Evolutionary conservation across 257 asterid genomes (phyloP).

Genomic region (Catharanthus roseus): DNA sequence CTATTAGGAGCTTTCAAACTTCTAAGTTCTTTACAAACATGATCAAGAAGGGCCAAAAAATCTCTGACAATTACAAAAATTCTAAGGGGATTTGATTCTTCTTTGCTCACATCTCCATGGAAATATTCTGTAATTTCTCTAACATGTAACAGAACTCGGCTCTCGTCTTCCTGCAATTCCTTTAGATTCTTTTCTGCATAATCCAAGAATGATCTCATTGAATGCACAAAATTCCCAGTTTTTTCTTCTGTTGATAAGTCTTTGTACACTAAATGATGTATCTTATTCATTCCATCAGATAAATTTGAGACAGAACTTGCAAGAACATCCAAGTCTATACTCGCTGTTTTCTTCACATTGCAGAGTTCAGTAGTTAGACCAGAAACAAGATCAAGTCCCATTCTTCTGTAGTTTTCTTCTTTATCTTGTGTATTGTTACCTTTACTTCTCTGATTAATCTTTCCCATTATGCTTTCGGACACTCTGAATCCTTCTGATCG

Average conservation of each 20-base stretch:
- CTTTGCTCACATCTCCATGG: constrained; percentile 87
- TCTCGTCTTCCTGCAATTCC: constrained; percentile 72
- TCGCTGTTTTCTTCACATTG: constrained; percentile 91
- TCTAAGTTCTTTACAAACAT: constrained; percentile 84
- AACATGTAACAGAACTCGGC: constrained; percentile 53
- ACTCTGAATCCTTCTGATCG: constrained; percentile 84
- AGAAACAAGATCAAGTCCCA: constrained; percentile 89
- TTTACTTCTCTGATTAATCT: constrained; percentile 49
- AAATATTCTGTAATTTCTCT: constrained; percentile 81
- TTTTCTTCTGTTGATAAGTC: constrained; percentile 44
- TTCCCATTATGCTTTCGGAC: constrained; percentile 94
- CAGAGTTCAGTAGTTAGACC: constrained; percentile 71
- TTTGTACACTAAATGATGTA: constrained; percentile 33
- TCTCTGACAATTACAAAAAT: constrained; percentile 91
- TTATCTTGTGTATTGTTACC: constrained; percentile 35
- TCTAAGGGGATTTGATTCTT: constrained; percentile 67
- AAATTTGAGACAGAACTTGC: constrained; percentile 69
- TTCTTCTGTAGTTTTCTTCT: constrained; percentile 65
- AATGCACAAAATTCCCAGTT: constrained; percentile 47
- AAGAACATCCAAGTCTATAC: constrained; percentile 73
- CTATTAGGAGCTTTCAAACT: constrained; percentile 40
- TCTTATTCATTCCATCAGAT: constrained; percentile 39
- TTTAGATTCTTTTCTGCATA: constrained; percentile 50
- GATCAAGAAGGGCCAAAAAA: constrained; percentile 75
- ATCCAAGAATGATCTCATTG: constrained; percentile 56